Conservation (phyloP, 2,329 filamentous ascomycete species). For the Aspergillus clavatus region DNA sequence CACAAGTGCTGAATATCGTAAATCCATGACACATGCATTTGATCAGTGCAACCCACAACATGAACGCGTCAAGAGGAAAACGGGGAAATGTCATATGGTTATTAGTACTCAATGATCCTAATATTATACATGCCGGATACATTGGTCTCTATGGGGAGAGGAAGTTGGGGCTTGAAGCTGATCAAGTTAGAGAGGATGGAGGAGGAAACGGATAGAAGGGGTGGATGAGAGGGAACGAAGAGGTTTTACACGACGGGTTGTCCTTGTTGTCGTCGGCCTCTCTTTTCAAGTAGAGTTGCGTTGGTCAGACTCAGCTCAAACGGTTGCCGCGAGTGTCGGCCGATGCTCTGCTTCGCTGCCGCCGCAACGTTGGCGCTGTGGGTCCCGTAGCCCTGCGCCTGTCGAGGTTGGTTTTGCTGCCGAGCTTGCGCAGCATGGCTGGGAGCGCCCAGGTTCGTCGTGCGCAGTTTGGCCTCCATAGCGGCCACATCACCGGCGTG, state of each 20-base stretch:
- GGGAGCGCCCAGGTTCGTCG: slow-evolving; percentile 65
- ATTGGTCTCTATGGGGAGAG: neutral
- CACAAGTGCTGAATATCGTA: slow-evolving; percentile 5
- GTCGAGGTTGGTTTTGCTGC: slow-evolving; percentile 50
- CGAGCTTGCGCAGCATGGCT: slow-evolving; percentile 60
- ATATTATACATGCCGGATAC: neutral
- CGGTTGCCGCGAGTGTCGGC: slow-evolving; percentile 66
- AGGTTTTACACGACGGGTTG: slow-evolving; percentile 24
- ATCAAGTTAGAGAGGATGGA: neutral
- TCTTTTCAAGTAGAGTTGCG: slow-evolving; percentile 77
- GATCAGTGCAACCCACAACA: too few relatives aligned
- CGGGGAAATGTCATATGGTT: too few relatives aligned
- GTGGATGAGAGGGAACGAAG: slow-evolving; percentile 1
- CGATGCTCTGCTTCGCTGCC: slow-evolving; percentile 76
- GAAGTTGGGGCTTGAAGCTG: neutral
- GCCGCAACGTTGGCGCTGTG: slow-evolving; percentile 80
- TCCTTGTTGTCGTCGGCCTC: slow-evolving; percentile 42
- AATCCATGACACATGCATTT: slow-evolving; percentile 6
- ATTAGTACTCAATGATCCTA: neutral
- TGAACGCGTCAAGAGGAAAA: too few relatives aligned
- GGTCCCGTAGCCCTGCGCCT: slow-evolving; percentile 71
- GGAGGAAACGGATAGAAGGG: neutral
- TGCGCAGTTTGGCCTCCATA: slow-evolving; percentile 82
- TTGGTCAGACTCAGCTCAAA: slow-evolving; percentile 93
- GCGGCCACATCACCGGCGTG: slow-evolving; percentile 59